Evolutionary conservation across 352 stramenopile genomes (phyloP), one percentile per base, ranked within the genome.

Genomic region (Plasmopara halstedii): DNA sequence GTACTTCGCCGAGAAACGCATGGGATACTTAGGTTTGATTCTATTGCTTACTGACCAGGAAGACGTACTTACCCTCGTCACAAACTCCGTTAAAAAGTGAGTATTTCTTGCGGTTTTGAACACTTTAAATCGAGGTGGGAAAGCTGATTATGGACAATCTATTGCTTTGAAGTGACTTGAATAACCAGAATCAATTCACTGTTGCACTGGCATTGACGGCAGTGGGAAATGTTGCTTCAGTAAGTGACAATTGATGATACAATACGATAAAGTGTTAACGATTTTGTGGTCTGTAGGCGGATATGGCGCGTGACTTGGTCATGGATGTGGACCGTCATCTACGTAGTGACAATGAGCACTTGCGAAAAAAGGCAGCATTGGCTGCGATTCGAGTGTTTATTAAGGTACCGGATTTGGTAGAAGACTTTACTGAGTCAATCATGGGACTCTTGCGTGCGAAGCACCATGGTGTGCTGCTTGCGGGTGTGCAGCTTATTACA

Each of bases 51-150:
- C 92, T 9, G 96, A 99, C 75, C 85, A 98, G 60, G 91, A 97
- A 50, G 97, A 99, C 50, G 96, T 99, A n/a, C 79, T 99, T 33
- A 99, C 97, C 59, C 89, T 99, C 14, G 94, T 98, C 4, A 99
- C 96, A 8, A 99, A 99, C 77, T 98, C 95, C n/a, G 81, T 99
- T 40, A 98, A 99, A 67, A 97, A 97, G 78, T 89, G 50, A 37
- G 74, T 64, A 11, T 6, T 39, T 44, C 38, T 34, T 35, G 4
- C n/a, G 17, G 13, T 11, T 6, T 29, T 4, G 25, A 5, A 29
- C 25, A 2, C 25, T 17, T 40, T 38, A 20, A 29, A 18, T 31
- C 31, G 19, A 6, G 8, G 13, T 7, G n/a, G 7, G 33, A 45
- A 10, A n/a, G 2, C 37, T 46, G 22, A 46, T 43, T 56, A 11